Percentiles rank a stretch among this genome's conserved stretches.
Conservation (phyloP, 805 yeast species). For the Tanozyma kutaoensis region DNA sequence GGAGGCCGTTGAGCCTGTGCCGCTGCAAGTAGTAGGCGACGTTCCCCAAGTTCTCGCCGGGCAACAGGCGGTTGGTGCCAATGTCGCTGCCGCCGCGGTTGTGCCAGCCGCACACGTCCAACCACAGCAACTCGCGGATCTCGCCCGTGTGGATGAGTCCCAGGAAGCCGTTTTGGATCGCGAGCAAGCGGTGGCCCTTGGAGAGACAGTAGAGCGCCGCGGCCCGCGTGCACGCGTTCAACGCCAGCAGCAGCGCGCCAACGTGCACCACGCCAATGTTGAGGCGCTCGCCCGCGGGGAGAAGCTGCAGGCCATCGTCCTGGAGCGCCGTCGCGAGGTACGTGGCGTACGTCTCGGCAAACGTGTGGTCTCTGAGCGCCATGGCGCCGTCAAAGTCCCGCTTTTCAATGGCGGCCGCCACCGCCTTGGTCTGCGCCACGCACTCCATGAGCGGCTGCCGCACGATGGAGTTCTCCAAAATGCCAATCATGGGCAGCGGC, state of each 20-base stretch:
- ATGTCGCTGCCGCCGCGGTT: constrained; percentile 90
- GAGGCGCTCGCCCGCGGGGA: constrained; percentile 49
- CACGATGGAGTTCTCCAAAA: constrained; percentile 75
- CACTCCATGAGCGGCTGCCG: constrained; percentile 84
- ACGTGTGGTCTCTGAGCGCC: constrained; percentile 75
- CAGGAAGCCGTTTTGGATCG: constrained; percentile 86
- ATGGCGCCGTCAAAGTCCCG: constrained; percentile 83
- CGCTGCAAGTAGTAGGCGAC: constrained; percentile 90
- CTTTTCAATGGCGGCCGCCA: constrained; percentile 71
- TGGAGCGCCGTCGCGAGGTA: constrained; percentile 55
- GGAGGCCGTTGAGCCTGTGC: constrained; percentile 74
- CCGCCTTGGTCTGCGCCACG: constrained; percentile 75
- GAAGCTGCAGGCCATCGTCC: constrained; percentile 31
- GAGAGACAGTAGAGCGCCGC: constrained; percentile 81
- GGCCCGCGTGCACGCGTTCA: constrained; percentile 88
- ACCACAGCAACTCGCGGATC: constrained; percentile 56
- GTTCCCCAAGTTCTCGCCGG: constrained; percentile 63
- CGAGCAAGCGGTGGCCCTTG: constrained; percentile 81
- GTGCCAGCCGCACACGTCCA: constrained; percentile 81
- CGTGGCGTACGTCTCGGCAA: constrained; percentile 38
- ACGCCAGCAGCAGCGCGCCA: constrained; percentile 97
- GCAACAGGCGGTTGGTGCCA: constrained; percentile 88
- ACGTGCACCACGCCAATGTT: constrained; percentile 80
- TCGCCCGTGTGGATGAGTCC: constrained; percentile 88
- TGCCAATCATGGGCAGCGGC: constrained; percentile 91